Evolutionary conservation across 768 basidiomycete species (phyloP), one percentile per base, ranked within the genome.

Genomic region (Sistotremastrum niveocremeum): DNA sequence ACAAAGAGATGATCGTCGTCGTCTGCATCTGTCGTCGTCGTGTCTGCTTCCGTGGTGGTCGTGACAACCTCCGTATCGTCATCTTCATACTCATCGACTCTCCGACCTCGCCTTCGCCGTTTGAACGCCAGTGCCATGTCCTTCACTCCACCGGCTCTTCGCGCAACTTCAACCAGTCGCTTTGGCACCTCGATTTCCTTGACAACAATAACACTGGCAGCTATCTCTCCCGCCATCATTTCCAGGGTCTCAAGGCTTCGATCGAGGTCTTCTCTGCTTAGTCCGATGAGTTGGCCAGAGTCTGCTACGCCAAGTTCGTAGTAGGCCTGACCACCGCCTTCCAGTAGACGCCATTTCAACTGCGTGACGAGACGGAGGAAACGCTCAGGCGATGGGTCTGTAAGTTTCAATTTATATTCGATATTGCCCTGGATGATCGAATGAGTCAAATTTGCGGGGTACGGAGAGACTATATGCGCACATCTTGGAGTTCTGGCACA

Each of bases 161-260:
- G 42, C 20, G 30, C 34, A 20, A 20, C 20, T 20, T 20, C 20
- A 20, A 20, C 20, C 20, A 20, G 20, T 20, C 20, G 20, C 20
- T 70, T 71, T 1, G 81, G 80, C 0, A 90, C 77, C 54, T 84
- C 82, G 31, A 94, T 77, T 57, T 91, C 87, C 64, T 87, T 88
- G 10, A 91, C 82, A 31, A 95, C 77, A 41, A 91, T 79, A 46
- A 95, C 88, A 29, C 85, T 86, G 0, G 88, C 93, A 1, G 89
- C 90, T 37, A 97, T 83, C 57, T 94, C 90, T 29, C 81, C 79
- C 0, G 91, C 90, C 93, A 98, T 98, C 68, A 77, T 79, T 59
- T 86, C 86, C 9, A 98, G 75, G 0, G 91, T 94, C 54, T 81
- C 79, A 36, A 98, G 64, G 3, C 84, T 88, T 53, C 74, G 73